Base-by-base conservation (phyloP, 352 stramenopile species). In the Pythium volutum region DNA sequence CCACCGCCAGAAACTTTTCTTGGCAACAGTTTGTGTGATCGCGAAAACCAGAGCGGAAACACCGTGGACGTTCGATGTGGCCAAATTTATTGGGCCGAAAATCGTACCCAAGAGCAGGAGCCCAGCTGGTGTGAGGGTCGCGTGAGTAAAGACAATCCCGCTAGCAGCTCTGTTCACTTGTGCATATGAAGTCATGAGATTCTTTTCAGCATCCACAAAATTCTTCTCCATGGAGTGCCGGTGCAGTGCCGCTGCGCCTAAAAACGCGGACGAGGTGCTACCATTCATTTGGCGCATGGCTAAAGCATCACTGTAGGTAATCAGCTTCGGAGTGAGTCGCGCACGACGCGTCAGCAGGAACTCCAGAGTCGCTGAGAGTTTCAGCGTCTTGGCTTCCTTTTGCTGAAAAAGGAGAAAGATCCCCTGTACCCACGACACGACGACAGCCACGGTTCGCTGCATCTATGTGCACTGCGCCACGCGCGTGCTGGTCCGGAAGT, bases 351-450 rank as follows among this genome's bases (percentile, higher is more conserved):
- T 36, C 31, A 36, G 31, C 31, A 36, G 31, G 31, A 36, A 8
- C 2, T 36, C 31, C 31, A 36, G 14, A 36, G 31, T 36, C 31
- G 31, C 8, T 14, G 31, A 36, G 31, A 36, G 31, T 36, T 36
- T 36, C 31, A 36, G 31, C 31, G 31, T 14, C 31, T 36, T 36
- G 29, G 31, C 31, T 36, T 36, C 31, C n/a, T 36, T 36, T 11
- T 11, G 2, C 14, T 11, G 31, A 36, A 11, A 7, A 11, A 36
- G 5, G 16, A 5, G 23, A 59, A 59, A 57, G 43, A 38, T 48
- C 50, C 5, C n/a, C 50, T 57, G 50, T 59, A 59, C 20, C 52
- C 52, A 59, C 52, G 38, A 59, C 15, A 47, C 36, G 16, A 59
- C 36, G 50, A 59, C 52, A 47, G 34, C 3, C 20, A 16, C 34